Evolutionary conservation across 345 rosid genomes (phyloP).

Genomic region (Excoecaria cochinchinensis): DNA sequence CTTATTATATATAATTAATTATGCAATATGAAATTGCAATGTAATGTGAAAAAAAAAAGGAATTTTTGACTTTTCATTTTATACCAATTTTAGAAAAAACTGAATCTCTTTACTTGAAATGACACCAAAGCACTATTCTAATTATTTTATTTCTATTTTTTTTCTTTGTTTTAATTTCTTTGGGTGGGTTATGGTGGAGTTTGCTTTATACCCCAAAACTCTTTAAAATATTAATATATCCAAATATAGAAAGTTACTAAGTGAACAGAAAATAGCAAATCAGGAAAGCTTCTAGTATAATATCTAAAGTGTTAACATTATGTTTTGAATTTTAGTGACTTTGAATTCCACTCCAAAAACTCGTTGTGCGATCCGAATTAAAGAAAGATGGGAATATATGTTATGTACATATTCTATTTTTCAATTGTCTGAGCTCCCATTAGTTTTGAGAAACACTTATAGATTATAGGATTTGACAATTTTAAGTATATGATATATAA

Average conservation of each 20-base stretch:
- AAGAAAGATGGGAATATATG: too few relatives aligned
- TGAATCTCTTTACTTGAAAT: slow-evolving; percentile 29
- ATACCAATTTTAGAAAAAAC: slow-evolving; percentile 10
- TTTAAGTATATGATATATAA: too few relatives aligned
- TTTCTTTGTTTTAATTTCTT: not conserved
- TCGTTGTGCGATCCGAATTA: too few relatives aligned
- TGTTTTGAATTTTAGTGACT: not conserved
- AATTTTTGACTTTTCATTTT: slow-evolving; percentile 15
- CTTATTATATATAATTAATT: not conserved
- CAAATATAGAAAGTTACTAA: not conserved
- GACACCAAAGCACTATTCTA: slow-evolving; percentile 30
- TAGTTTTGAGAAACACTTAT: too few relatives aligned
- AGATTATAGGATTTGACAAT: too few relatives aligned
- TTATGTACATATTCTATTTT: too few relatives aligned
- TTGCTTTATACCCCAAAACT: slow-evolving; percentile 28
- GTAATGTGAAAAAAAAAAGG: slow-evolving; percentile 11
- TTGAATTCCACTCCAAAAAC: too few relatives aligned
- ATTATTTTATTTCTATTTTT: not conserved
- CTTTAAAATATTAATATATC: not conserved
- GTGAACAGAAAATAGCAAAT: not conserved
- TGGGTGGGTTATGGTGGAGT: slow-evolving; percentile 26
- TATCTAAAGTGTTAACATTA: slow-evolving; percentile 11
- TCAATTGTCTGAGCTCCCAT: too few relatives aligned
- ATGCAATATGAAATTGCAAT: slow-evolving; percentile 1
- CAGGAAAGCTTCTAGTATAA: slow-evolving; percentile 28